These are phyloP conservation scores for Wickerhamomyces strasburgensis DNA, from an alignment of 805 yeast species.

Conservation along the genomic window DNA sequence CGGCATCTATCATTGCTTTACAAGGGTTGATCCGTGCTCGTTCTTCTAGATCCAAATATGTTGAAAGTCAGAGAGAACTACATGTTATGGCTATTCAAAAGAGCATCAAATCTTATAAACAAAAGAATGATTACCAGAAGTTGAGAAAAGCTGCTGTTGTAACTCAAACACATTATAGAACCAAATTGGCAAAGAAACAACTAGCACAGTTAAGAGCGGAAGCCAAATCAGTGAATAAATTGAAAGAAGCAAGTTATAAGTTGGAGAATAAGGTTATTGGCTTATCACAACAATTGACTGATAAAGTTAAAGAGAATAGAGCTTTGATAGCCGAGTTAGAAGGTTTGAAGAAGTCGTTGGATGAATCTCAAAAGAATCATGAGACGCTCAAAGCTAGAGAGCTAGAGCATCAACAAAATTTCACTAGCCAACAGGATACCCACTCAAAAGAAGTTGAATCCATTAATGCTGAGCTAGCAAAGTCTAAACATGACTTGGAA, in stretches of 20 bases:
- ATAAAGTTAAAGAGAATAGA: slow-evolving; percentile 79
- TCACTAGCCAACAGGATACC: slow-evolving; percentile 39
- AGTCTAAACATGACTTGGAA: slow-evolving; percentile 51
- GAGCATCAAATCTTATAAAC: slow-evolving; percentile 60
- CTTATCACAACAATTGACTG: slow-evolving; percentile 77
- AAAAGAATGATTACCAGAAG: slow-evolving; percentile 47
- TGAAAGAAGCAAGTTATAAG: slow-evolving; percentile 87
- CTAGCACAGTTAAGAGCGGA: slow-evolving; percentile 67
- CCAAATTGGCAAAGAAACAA: slow-evolving; percentile 65
- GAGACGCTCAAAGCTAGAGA: slow-evolving; percentile 53
- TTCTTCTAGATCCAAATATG: slow-evolving; percentile 46
- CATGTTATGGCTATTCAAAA: slow-evolving; percentile 76
- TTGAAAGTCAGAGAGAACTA: slow-evolving; percentile 44
- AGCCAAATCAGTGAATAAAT: slow-evolving; percentile 85
- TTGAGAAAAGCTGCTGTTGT: slow-evolving; percentile 54
- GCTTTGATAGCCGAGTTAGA: slow-evolving; percentile 59
- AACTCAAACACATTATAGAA: slow-evolving; percentile 75
- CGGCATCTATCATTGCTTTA: slow-evolving; percentile 31
- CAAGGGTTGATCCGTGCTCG: slow-evolving; percentile 52
- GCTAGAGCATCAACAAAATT: slow-evolving; percentile 42
- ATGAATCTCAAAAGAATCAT: slow-evolving; percentile 48
- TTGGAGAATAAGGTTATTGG: slow-evolving; percentile 97
- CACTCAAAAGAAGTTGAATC: slow-evolving; percentile 45
- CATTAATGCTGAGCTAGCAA: slow-evolving; percentile 50
- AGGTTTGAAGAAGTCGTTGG: slow-evolving; percentile 43